phyloP scores from a whole-genome alignment of 176 grass and related monocot genomes.

The Thalia dealbata region DNA sequence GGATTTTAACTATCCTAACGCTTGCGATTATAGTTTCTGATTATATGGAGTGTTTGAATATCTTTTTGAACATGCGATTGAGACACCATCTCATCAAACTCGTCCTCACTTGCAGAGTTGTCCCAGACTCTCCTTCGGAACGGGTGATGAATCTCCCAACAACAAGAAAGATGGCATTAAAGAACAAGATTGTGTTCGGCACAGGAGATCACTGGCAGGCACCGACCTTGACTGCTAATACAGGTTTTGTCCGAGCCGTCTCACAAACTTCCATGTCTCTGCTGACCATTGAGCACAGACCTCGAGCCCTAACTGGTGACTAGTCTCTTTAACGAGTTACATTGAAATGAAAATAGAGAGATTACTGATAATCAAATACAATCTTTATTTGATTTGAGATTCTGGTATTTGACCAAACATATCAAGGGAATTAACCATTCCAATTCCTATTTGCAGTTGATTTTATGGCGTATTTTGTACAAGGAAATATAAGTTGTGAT shows the following conservation, averaged over 20 bases:
- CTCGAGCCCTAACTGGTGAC: slow-evolving; percentile 56
- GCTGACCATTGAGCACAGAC: slow-evolving; percentile 63
- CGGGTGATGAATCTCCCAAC: slow-evolving; percentile 67
- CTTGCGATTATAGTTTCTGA: too few relatives aligned
- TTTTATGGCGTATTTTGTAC: too few relatives aligned
- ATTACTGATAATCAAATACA: too few relatives aligned
- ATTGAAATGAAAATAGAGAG: neutral
- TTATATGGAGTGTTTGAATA: too few relatives aligned
- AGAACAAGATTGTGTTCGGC: slow-evolving; percentile 82
- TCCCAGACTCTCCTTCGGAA: slow-evolving; percentile 62
- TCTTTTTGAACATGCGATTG: neutral
- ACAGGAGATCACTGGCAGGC: slow-evolving; percentile 78
- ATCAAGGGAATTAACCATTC: too few relatives aligned
- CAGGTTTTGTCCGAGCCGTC: slow-evolving; percentile 68
- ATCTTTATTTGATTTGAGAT: too few relatives aligned
- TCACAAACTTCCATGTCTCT: slow-evolving; percentile 70
- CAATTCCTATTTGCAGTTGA: neutral
- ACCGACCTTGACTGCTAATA: slow-evolving; percentile 82
- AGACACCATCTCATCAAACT: neutral
- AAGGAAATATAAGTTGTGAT: too few relatives aligned
- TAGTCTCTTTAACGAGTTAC: neutral
- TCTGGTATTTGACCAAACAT: too few relatives aligned
- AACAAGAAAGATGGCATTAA: slow-evolving; percentile 66
- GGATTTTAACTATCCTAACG: neutral
- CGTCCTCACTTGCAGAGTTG: slow-evolving; percentile 33